A percentile compares a stretch with the other conserved stretches of the same genome.
Conservation (phyloP, 2,329 filamentous ascomycete species). For the Trichophyton equinum region DNA sequence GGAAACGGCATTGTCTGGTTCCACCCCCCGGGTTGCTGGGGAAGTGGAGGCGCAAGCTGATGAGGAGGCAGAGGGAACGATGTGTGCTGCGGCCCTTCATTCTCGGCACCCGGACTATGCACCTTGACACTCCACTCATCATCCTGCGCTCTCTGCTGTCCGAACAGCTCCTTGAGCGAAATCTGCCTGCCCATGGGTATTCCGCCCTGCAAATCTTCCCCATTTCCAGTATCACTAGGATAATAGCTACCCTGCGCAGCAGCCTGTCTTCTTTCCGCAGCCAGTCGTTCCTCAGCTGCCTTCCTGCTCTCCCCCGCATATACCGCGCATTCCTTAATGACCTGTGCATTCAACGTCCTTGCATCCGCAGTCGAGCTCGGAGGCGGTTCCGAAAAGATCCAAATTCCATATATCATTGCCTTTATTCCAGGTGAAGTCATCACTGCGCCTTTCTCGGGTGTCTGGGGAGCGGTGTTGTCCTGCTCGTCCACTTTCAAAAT, state of each 20-base stretch:
- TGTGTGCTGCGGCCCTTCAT: slow-evolving; percentile 3
- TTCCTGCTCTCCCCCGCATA: slow-evolving; percentile 40
- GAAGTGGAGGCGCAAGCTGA: background rate
- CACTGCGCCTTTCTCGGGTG: slow-evolving; percentile 13
- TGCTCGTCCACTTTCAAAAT: slow-evolving; percentile 41
- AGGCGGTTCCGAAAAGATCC: slow-evolving; percentile 51
- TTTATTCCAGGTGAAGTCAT: slow-evolving; percentile 4
- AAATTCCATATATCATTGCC: slow-evolving; percentile 43
- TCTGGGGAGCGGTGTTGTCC: slow-evolving; percentile 13
- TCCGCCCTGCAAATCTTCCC: slow-evolving; percentile 29
- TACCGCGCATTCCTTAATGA: slow-evolving; percentile 44
- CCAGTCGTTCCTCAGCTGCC: slow-evolving; percentile 28
- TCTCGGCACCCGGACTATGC: slow-evolving; percentile 24
- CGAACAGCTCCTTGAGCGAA: slow-evolving; percentile 42
- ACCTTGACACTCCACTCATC: slow-evolving; percentile 39
- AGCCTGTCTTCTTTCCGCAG: slow-evolving; percentile 20
- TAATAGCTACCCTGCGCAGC: slow-evolving; percentile 22
- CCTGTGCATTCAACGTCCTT: slow-evolving; percentile 39
- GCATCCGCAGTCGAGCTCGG: slow-evolving; percentile 42
- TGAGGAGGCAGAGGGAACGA: background rate
- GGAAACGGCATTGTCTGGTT: background rate
- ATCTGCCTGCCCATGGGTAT: slow-evolving; percentile 42
- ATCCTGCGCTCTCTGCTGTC: slow-evolving; percentile 42
- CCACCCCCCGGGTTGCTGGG: background rate
- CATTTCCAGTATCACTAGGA: slow-evolving; percentile 17